Evolutionary conservation across 2,329 filamentous ascomycete species (phyloP).

Genomic region (Pseudocercospora macadamiae): DNA sequence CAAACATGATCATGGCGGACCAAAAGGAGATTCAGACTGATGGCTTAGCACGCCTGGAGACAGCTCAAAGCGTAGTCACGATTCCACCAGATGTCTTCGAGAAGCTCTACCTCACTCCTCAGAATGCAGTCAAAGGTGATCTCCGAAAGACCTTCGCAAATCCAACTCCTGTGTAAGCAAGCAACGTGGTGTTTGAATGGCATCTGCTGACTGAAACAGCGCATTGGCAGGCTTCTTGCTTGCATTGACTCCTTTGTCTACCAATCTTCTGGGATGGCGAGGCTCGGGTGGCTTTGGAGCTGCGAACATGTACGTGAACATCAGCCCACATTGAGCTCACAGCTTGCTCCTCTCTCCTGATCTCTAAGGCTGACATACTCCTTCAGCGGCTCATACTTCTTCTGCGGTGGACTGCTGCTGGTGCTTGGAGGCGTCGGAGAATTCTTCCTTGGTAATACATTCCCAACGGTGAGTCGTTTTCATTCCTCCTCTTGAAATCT

Average conservation of each 20-base stretch:
- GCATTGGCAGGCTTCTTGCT: slow-evolving; percentile 59
- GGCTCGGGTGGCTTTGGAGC: slow-evolving; percentile 56
- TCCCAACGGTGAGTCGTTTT: slow-evolving; percentile 46
- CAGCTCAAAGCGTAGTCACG: background rate
- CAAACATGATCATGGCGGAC: background rate
- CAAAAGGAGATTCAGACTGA: background rate
- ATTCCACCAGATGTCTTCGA: slow-evolving; percentile 53
- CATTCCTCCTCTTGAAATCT: slow-evolving; percentile 60
- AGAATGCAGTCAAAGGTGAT: slow-evolving; percentile 47
- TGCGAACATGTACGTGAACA: slow-evolving; percentile 43
- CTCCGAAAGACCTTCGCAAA: slow-evolving; percentile 38
- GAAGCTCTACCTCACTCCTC: slow-evolving; percentile 55
- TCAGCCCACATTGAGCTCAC: slow-evolving; percentile 43
- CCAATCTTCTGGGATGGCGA: slow-evolving; percentile 61
- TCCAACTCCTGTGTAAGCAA: slow-evolving; percentile 52
- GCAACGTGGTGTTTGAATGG: background rate
- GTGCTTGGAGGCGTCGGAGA: background rate
- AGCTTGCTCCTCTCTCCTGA: no score
- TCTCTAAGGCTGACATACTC: slow-evolving; percentile 38
- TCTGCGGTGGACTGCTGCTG: slow-evolving; percentile 46
- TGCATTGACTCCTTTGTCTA: slow-evolving; percentile 57
- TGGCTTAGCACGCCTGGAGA: background rate
- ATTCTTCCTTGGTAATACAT: slow-evolving; percentile 56
- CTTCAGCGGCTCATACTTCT: slow-evolving; percentile 36
- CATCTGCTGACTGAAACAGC: slow-evolving; percentile 31